Evolutionary conservation across 73 alveolate genomes (phyloP), one percentile per base, ranked within the genome.

Genomic region (Paramecium sonneborni): DNA sequence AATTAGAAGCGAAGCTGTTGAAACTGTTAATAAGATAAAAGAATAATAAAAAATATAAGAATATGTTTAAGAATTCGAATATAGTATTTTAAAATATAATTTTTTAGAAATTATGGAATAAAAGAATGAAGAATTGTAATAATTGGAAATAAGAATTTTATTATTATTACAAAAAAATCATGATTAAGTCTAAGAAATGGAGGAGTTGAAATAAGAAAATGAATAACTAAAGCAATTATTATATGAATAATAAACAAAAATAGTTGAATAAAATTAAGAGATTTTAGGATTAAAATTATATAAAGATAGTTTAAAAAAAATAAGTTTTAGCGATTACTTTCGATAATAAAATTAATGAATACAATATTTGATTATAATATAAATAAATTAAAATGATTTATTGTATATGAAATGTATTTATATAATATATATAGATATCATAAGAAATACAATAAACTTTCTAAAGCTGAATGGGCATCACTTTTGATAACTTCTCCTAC

Each of bases 401-500:
- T 46, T 20, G 68, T 52, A 6, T 52, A n/a, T n/a, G n/a, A n/a
- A n/a, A n/a, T n/a, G n/a, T n/a, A n/a, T n/a, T n/a, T n/a, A n/a
- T n/a, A n/a, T n/a, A n/a, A 35, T 35, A 4, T 35, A 35, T 35
- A 35, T 35, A 35, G 6, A 52, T 52, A 52, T 52, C 68, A 52
- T 18, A 52, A 52, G 23, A 52, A 52, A 52, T 52, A 52, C 68
- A 52, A 52, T 52, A 52, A 52, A 52, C 14, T 52, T 18, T 52
- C 68, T 18, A 52, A 52, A 15, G 26, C 10, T 52, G 11, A 20
- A 62, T 62, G 84, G 1, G 44, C 44, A 62, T 62, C 84, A 10
- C 14, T 26, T 46, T 62, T 23, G 2, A 62, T 62, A 30, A 32
- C 39, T 52, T 97, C 98, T 74, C 96, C 96, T 43, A 95, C 92